Conservation (phyloP, 2,329 filamentous ascomycete genomes). For the Aspergillus pseudonomiae region DNA sequence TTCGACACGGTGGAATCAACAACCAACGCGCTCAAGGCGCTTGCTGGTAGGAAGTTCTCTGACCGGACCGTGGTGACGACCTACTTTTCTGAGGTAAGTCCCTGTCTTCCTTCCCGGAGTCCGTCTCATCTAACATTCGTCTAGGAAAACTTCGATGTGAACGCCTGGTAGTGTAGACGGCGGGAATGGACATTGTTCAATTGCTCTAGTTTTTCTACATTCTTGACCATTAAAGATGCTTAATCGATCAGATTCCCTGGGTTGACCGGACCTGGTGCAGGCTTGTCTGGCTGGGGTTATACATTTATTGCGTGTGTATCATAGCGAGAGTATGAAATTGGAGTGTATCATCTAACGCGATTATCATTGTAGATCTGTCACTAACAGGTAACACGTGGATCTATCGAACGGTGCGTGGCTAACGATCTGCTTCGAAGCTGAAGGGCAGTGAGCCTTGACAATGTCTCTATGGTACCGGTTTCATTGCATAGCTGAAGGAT, state of each 20-base stretch:
- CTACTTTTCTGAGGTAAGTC: slow-evolving; percentile 84
- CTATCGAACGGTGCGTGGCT: background rate
- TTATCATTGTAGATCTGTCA: background rate
- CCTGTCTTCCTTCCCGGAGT: background rate
- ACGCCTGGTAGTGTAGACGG: slow-evolving; percentile 69
- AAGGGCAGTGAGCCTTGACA: background rate
- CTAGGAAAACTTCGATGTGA: slow-evolving; percentile 91
- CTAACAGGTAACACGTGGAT: background rate
- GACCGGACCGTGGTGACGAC: slow-evolving; percentile 95
- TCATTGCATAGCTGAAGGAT: background rate
- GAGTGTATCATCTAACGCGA: background rate
- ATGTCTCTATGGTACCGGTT: background rate
- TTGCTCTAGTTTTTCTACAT: background rate
- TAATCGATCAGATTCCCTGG: slow-evolving; percentile 5
- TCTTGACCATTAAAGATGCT: background rate
- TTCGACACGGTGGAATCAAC: slow-evolving; percentile 78
- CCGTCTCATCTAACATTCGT: slow-evolving; percentile 27
- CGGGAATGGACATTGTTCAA: background rate
- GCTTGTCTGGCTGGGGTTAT: background rate
- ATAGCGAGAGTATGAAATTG: slow-evolving; percentile 11
- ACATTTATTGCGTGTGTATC: slow-evolving; percentile 10
- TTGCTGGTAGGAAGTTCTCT: slow-evolving; percentile 94
- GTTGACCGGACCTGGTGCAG: slow-evolving; percentile 5
- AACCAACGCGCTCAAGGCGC: slow-evolving; percentile 80
- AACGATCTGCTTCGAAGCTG: background rate